Evolutionary conservation across 2,329 filamentous ascomycete species (phyloP).

Genomic region (Trichophyton equinum): DNA sequence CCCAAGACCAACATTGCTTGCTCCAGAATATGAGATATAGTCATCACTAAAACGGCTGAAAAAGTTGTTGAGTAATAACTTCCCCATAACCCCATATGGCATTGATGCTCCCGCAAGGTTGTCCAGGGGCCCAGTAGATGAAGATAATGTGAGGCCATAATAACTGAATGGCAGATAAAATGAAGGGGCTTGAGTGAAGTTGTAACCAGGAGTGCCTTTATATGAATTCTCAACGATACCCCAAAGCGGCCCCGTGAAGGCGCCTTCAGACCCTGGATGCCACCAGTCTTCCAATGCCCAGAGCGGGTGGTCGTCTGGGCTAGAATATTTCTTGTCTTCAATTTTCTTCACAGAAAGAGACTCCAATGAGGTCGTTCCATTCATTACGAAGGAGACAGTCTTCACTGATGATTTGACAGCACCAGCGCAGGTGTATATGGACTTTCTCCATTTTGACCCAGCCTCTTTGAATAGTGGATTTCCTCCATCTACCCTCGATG

Average conservation of each 20-base stretch:
- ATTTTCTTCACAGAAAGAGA: slow-evolving; percentile 26
- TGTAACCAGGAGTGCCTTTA: slow-evolving; percentile 24
- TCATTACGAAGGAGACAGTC: slow-evolving; percentile 32
- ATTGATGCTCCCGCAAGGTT: slow-evolving; percentile 23
- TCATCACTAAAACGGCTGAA: slow-evolving; percentile 18
- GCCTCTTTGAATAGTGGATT: slow-evolving; percentile 28
- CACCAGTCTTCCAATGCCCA: slow-evolving; percentile 29
- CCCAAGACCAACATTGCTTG: slow-evolving; percentile 30
- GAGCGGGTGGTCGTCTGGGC: slow-evolving; percentile 20
- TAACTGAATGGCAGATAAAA: slow-evolving; percentile 22
- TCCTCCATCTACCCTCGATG: slow-evolving; percentile 25
- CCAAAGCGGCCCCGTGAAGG: slow-evolving; percentile 25
- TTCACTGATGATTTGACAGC: slow-evolving; percentile 35
- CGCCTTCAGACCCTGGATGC: slow-evolving; percentile 16
- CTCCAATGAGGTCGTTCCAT: slow-evolving; percentile 27
- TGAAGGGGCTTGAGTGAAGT: slow-evolving; percentile 11
- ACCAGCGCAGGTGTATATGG: slow-evolving; percentile 35
- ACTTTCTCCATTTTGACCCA: slow-evolving; percentile 31
- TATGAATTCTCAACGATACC: slow-evolving; percentile 25
- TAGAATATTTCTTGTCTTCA: slow-evolving; percentile 25
- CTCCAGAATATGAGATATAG: slow-evolving; percentile 21
- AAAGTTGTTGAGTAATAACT: slow-evolving; percentile 17
- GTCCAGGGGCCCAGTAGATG: not conserved
- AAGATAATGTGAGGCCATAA: not conserved
- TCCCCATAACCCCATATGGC: not conserved